phyloP scores from a whole-genome alignment of 2,329 filamentous ascomycete genomes.

The Fusarium fracticaudum region DNA sequence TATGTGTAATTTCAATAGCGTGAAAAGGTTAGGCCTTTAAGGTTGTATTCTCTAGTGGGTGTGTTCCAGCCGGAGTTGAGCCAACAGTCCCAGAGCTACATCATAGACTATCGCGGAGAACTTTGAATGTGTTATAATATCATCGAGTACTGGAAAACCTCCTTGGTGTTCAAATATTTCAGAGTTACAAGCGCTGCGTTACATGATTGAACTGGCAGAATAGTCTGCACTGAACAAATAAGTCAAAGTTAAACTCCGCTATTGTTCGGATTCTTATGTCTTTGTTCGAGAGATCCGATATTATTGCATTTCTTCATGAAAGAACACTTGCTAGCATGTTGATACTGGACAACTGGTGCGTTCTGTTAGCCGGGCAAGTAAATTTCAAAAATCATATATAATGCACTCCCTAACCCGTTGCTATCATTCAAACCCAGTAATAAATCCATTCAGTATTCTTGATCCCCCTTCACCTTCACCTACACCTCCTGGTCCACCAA shows the following conservation, averaged over 20 bases:
- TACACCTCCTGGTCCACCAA: too few relatives aligned
- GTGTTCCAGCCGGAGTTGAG: background rate
- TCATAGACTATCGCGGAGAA: background rate
- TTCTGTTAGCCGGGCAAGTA: background rate
- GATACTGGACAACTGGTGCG: background rate
- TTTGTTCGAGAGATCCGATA: background rate
- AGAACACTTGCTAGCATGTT: background rate
- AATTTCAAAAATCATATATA: background rate
- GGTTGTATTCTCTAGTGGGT: background rate
- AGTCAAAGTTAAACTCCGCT: background rate
- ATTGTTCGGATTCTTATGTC: background rate
- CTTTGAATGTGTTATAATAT: background rate
- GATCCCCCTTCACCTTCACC: background rate
- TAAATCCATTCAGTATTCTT: background rate
- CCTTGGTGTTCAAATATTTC: background rate
- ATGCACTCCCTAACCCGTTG: background rate
- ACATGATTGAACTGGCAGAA: background rate
- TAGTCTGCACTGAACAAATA: background rate
- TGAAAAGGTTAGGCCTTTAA: background rate
- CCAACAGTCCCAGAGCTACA: background rate
- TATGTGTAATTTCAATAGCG: background rate
- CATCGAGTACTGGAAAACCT: background rate
- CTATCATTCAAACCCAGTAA: background rate
- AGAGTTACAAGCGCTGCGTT: too few relatives aligned
- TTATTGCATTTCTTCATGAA: too few relatives aligned